Evolutionary conservation across 257 asterid species (phyloP), one percentile per base, ranked within the genome.

Genomic region (Striga asiatica): DNA sequence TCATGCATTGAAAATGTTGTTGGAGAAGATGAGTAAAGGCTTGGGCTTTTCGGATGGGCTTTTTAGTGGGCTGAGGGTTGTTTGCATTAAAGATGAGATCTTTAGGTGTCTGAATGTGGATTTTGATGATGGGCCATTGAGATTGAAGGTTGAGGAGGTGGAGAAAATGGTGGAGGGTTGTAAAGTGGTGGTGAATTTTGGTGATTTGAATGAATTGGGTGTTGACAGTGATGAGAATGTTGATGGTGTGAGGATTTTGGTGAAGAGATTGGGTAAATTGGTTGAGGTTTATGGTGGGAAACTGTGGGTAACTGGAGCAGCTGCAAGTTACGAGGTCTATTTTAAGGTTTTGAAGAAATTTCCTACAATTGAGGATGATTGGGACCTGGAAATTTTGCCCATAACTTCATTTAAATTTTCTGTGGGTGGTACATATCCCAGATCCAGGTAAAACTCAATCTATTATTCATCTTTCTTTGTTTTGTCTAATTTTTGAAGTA

Each of bases 321-420:
- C 79, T 0, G 70, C 80, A 0, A 56, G 81, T 6, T 71, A 79
- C 27, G 96, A 89, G 69, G 71, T 73, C 45, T 81, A 86, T 56
- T 70, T 66, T 73, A 81, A 76, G 74, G 60, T 89, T 42, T 67
- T 80, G 75, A 78, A 74, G 66, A 73, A 61, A 65, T 71, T 80
- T 71, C 95, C 96, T 29, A 62, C 80, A 56, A 70, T 81, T 68
- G 96, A 83, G 59, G 77, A 83, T 27, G 94, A 87, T 53, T 75
- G 83, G 95, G 81, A 84, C 43, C 56, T 83, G 69, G 89, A 82
- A 62, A 68, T 84, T 70, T 64, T 89, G 71, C 94, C 94, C 8
- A 69, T 83, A 23, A 86, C 88, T 57, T 68, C 86, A 2, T 32
- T 68, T 24, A 73, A 67, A 46, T 67, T 72, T 37, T 61, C 89